Base-by-base conservation (phyloP, 2,329 filamentous ascomycete genomes). In the Colletotrichum shisoi region DNA sequence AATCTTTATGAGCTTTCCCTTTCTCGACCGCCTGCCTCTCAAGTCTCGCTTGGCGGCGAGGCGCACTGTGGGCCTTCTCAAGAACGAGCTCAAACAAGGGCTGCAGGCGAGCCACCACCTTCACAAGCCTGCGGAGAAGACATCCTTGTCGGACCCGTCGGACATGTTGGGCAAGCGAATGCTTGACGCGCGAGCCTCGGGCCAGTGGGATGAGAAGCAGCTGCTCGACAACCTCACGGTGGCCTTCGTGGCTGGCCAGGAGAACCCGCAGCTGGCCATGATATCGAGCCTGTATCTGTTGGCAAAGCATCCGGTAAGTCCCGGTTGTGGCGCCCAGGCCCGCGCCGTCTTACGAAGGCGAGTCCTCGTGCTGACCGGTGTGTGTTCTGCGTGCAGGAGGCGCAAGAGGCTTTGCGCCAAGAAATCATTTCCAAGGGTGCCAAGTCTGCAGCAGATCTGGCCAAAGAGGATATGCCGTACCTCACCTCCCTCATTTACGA, bases 401-500 rank as follows among this genome's bases (percentile, higher is more conserved):
- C 76, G 9, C 78, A 79, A 64, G 62, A 74, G 4, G 71, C 71
- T 8, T 70, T 79, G 15, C 70, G 75, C 17, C 63, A 67, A 6
- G 79, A 80, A 64, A 70, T 80, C 13, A 57, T 68, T n/a, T 24
- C 58, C 44, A n/a, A 54, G 31, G 64, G 49, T 31, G 34, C 44
- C 39, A 39, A 57, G 17, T 11, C 68, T 67, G 67, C 44, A 58
- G 63, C 52, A 61, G 13, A 59, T 60, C 73, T 70, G 60, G 70
- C 19, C 42, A 72, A 73, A 52, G 76, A 71, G 34, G 73, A 75
- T 40, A 73, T 83, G 34, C 81, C 82, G 0, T 76, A 77, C 39
- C 73, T 84, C 6, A 81, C 78, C 1, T 74, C 82, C 0, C 76
- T 81, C 27, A 73, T 84, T 21, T 79, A 81, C 68, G 82, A 85